Base-by-base conservation (phyloP, 2,329 filamentous ascomycete species). In the Penicillium sp. region DNA sequence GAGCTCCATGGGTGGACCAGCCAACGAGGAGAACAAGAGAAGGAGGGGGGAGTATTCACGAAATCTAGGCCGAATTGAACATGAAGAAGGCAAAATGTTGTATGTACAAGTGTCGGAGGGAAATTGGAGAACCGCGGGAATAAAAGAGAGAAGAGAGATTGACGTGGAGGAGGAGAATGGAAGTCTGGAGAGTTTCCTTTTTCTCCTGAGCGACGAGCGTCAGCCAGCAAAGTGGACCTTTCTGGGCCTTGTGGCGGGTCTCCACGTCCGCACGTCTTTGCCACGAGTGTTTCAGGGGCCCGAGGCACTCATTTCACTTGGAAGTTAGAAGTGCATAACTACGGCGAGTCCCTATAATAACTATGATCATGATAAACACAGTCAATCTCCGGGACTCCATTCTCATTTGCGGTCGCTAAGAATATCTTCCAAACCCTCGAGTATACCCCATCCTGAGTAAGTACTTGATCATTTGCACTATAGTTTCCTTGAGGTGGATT, bases 1-100 rank as follows among this genome's bases (percentile, higher is more conserved):
- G 50, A 66, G 69, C 68, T 70, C 72, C 72, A 75, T 75, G 62
- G 24, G 65, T 68, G 68, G 65, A 58, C 67, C 68, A 70, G 67
- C 66, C 65, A 66, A 54, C 62, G 61, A 59, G 60, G 61, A 62
- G 63, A 66, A 54, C 41, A 6, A 27, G 22, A 31, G 43, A 27
- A 5, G n/a, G n/a, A 14, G 22, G 14, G 13, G 37, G 35, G 33
- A 16, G 40, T 50, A 39, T 22, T 39, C 35, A 49, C 46, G 18
- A 35, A 19, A 50, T 33, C 50, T 35, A 46, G 41, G 46, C 57
- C 60, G 60, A 47, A 55, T 47, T 19, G 40, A 55, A 50, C 50
- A 55, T 56, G 36, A n/a, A 43, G 39, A 44, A 22, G 18, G n/a
- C 22, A 22, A n/a, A 37, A 35, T 13, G 18, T 37, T 55, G 55